These are phyloP conservation scores for Babesia gibsoni DNA, from an alignment of 169 alveolate species.

Conservation along the genomic window DNA sequence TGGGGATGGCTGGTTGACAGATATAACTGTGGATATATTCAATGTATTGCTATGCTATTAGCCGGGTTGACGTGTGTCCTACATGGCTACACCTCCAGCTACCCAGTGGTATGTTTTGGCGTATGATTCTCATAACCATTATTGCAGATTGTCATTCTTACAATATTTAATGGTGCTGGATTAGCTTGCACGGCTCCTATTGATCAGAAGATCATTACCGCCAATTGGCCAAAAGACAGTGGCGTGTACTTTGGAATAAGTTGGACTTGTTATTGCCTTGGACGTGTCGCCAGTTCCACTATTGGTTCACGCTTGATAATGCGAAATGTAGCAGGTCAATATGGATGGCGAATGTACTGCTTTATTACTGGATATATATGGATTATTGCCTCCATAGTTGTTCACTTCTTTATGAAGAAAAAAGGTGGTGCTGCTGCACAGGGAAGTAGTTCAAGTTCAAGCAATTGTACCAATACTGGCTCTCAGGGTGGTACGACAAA, in stretches of 20 bases:
- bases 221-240: not conserved
- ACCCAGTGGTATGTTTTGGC: constrained; percentile 18
- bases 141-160: constrained; percentile 27
- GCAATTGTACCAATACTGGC: too few relatives aligned
- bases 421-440: too few relatives aligned
- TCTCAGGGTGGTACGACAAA: too few relatives aligned
- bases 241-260: constrained; percentile 36
- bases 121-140: too few relatives aligned
- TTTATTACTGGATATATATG: constrained; percentile 4
- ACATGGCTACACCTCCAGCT: too few relatives aligned
- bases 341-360: constrained; percentile 51
- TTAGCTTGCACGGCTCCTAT: constrained; percentile 37
- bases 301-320: not conserved
- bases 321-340: not conserved
- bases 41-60: too few relatives aligned
- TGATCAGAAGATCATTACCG: constrained; percentile 26
- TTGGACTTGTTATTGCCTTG: constrained; percentile 38
- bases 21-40: too few relatives aligned
- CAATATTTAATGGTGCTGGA: constrained; percentile 34
- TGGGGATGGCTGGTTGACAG: too few relatives aligned
- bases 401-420: not conserved
- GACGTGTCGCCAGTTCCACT: constrained; percentile 23
- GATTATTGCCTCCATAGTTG: not conserved
- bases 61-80: too few relatives aligned
- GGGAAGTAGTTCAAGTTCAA: too few relatives aligned